Base-by-base conservation (phyloP, 176 grass and related monocot genomes). In the Avena sativa region DNA sequence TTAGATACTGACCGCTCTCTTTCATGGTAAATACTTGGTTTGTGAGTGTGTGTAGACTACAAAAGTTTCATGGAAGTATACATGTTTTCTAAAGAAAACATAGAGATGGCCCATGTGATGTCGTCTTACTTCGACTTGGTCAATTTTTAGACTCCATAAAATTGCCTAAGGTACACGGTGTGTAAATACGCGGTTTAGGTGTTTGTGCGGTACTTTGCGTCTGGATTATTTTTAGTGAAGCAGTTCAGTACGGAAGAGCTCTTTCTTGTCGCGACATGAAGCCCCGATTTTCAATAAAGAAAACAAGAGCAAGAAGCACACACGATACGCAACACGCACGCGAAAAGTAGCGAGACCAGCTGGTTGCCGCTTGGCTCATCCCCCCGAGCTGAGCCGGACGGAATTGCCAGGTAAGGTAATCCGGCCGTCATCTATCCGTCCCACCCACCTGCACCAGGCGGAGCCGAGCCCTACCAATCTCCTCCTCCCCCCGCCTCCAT, bases 381-480 rank as follows among this genome's bases (percentile, higher is more conserved):
- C 6, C 63, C 44, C 46, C 46, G 12, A 81, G 83, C 83, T 1
- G 34, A 86, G 75, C 80, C 84, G 84, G 79, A 61, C 81, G 20
- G 40, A 23, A n/a, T 11, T 34, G 85, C 81, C 69, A 88, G 75
- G 60, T 85, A 84, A 84, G 43, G 76, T 81, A 81, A 52, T 67
- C 50, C 84, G 43, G 89, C 76, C 85, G 85, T 81, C 89, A 76
- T 44, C 85, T 32, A 84, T 59, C 74, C 66, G 25, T 34, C 65
- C 70, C 64, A 52, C 79, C 73, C 25, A 26, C 73, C 61, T 47
- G 73, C 81, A 40, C 34, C 46, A 71, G 12, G 48, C 25, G 20
- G 20, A 21, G 58, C 58, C 20, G 17, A 9, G 19, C 82, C 81
- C 52, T 70, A 20, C 66, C 81, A 70, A 55, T 88, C 63, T 85